Conservation (phyloP, 345 rosid species). For the Citrus mangshanensis region DNA sequence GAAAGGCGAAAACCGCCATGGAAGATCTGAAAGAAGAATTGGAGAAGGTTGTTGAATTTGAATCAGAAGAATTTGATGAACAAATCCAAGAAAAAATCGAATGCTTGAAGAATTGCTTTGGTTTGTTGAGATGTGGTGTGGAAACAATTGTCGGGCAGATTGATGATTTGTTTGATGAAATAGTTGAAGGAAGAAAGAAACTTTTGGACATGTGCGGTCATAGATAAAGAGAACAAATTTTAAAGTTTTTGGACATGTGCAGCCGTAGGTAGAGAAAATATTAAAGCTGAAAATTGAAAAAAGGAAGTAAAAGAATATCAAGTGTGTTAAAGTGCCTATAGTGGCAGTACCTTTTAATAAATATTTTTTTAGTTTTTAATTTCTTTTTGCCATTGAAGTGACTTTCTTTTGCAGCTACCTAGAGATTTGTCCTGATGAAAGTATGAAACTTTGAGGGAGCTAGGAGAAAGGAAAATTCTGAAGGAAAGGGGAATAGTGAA, state of each 20-base stretch:
- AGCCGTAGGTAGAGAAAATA: slow-evolving; percentile 23
- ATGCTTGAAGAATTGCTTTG: slow-evolving; percentile 52
- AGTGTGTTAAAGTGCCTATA: slow-evolving; percentile 7
- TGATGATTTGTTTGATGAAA: slow-evolving; percentile 91
- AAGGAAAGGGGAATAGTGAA: slow-evolving; percentile 22
- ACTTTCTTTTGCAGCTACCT: slow-evolving; percentile 13
- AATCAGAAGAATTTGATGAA: not conserved
- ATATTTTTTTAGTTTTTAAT: not conserved
- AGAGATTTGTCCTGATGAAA: too few relatives aligned
- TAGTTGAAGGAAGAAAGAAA: slow-evolving; percentile 80
- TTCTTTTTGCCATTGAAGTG: slow-evolving; percentile 1
- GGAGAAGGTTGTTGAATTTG: slow-evolving; percentile 39
- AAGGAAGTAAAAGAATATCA: not conserved
- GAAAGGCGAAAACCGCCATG: slow-evolving; percentile 53
- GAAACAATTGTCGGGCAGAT: slow-evolving; percentile 63
- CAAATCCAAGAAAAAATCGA: slow-evolving; percentile 50
- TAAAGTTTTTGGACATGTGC: slow-evolving; percentile 16
- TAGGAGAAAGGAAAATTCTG: slow-evolving; percentile 5
- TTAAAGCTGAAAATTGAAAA: not conserved
- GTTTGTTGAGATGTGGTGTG: slow-evolving; percentile 62
- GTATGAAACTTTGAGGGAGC: too few relatives aligned
- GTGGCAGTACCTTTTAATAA: not conserved
- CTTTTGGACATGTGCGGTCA: slow-evolving; percentile 77
- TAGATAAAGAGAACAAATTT: slow-evolving; percentile 36
- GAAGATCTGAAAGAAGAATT: slow-evolving; percentile 64